Base-by-base conservation (phyloP, 2,329 filamentous ascomycete species). In the Didymella exigua region DNA sequence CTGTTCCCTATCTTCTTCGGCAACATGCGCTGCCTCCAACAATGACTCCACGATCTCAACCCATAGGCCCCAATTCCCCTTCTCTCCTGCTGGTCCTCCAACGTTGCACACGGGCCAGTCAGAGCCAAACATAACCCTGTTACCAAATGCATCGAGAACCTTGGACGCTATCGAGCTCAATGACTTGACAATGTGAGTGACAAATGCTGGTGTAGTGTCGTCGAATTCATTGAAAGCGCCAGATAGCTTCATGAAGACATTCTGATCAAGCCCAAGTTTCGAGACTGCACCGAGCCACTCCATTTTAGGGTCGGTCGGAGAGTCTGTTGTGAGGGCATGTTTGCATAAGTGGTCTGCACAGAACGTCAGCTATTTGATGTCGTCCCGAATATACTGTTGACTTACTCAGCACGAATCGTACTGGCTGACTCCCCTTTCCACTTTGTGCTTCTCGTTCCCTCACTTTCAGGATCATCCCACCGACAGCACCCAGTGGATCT, bases 51-150 rank as follows among this genome's bases (percentile, higher is more conserved):
- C 89, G 1, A 95, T 79, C 18, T 79, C 80, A 60, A 80, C 84
- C 93, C 93, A 97, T 65, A 88, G 84, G 30, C 78, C 77, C 91
- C 92, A 96, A 27, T 89, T 86, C 14, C 60, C 65, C 19, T 79
- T 75, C 42, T 82, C 78, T 36, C 80, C 80, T 0, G 75, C 76
- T 0, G 82, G 82, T 2, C 83, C 83, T 0, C 84, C 84, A 29
- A 91, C 78, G 59, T 91, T 93, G 76, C 91, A 96, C 0, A 97
- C 88, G 2, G 93, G 93, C 93, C 93, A 98, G 75, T 97, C 92
- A 61, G 89, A 93, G 21, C 89, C 93, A 75, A 95, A 97, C 88
- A 98, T 92, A 70, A 95, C 82, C 60, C 91, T 82, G 19, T 79
- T 71, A 0, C 89, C 77, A 68, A 96, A 97, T 1, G 83, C 83